Evolutionary conservation across 306 rosid species (phyloP).

Genomic region (Lotus japonicus): DNA sequence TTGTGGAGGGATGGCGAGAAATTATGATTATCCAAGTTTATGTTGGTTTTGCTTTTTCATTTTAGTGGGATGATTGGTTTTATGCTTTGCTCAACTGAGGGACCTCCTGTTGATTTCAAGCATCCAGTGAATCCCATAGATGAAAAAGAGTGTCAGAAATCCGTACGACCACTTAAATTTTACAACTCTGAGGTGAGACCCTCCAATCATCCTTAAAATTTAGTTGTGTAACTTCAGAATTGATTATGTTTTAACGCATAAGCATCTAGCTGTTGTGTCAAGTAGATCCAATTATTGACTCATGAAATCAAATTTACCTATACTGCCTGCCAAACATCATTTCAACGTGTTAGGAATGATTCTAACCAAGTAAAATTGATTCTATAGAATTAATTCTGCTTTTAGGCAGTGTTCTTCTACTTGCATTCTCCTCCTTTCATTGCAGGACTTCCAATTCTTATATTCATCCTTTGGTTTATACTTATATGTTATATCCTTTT

Average conservation of each 20-base stretch:
- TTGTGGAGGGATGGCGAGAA: too few relatives aligned
- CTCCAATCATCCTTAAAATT: background rate
- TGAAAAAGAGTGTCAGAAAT: constrained; percentile 31
- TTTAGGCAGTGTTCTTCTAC: too few relatives aligned
- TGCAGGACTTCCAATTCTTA: background rate
- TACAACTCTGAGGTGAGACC: constrained; percentile 80
- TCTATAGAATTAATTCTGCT: too few relatives aligned
- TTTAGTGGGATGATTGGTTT: constrained; percentile 98
- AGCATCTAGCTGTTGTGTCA: too few relatives aligned
- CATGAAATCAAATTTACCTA: too few relatives aligned
- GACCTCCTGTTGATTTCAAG: constrained; percentile 86
- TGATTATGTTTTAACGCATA: too few relatives aligned
- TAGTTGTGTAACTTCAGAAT: too few relatives aligned
- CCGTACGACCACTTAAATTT: constrained; percentile 60
- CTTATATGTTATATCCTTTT: background rate
- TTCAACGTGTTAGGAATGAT: too few relatives aligned
- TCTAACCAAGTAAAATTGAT: too few relatives aligned
- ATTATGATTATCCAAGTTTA: background rate
- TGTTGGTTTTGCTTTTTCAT: constrained; percentile 21
- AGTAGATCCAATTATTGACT: too few relatives aligned
- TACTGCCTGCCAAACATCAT: too few relatives aligned
- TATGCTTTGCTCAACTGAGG: constrained; percentile 99
- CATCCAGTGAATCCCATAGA: constrained; percentile 80
- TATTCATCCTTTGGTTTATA: background rate
- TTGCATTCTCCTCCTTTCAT: background rate